Percentiles rank a stretch among this genome's conserved stretches.
These are phyloP conservation scores for Aureobasidium lini DNA, from an alignment of 2,329 filamentous ascomycete genomes.

Conservation along the genomic window DNA sequence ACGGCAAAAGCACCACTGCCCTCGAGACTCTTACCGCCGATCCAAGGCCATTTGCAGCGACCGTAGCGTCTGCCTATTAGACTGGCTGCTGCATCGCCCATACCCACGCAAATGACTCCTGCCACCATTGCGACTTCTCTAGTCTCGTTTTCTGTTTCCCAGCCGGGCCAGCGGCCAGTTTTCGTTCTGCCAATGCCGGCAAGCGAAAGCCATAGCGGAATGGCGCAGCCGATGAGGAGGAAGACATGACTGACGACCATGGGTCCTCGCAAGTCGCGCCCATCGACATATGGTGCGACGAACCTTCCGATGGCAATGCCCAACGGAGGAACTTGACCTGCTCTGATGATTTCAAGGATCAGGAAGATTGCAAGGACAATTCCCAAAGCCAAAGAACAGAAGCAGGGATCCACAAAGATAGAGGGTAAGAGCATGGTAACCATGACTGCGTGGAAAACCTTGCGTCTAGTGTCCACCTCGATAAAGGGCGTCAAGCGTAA, in stretches of 20 bases:
- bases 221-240: constrained; percentile 85
- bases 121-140: constrained; percentile 84
- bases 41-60: constrained; percentile 88
- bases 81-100: constrained; percentile 89
- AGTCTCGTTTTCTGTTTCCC: constrained; percentile 54
- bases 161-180: constrained; percentile 54
- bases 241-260: constrained; percentile 97
- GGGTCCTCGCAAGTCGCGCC: constrained; percentile 82
- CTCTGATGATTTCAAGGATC: constrained; percentile 79
- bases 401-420: constrained; percentile 79
- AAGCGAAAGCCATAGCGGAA: constrained; percentile 84
- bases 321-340: constrained; percentile 83
- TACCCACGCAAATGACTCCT: constrained; percentile 86
- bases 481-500: constrained; percentile 69
- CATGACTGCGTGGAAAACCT: constrained; percentile 98
- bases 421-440: constrained; percentile 89
- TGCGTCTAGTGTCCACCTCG: constrained; percentile 90
- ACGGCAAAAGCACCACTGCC: constrained; percentile 72
- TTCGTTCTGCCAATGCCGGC: constrained; percentile 58
- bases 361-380: constrained; percentile 79
- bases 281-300: constrained; percentile 88
- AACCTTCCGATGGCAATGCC: constrained; percentile 81
- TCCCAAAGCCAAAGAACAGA: constrained; percentile 69
- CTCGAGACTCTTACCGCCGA: constrained; percentile 90
- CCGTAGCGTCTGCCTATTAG: constrained; percentile 83